A percentile compares a stretch with the other conserved stretches of the same genome.
Conservation (phyloP, 805 yeast species). For the Saturnispora halmiae region DNA sequence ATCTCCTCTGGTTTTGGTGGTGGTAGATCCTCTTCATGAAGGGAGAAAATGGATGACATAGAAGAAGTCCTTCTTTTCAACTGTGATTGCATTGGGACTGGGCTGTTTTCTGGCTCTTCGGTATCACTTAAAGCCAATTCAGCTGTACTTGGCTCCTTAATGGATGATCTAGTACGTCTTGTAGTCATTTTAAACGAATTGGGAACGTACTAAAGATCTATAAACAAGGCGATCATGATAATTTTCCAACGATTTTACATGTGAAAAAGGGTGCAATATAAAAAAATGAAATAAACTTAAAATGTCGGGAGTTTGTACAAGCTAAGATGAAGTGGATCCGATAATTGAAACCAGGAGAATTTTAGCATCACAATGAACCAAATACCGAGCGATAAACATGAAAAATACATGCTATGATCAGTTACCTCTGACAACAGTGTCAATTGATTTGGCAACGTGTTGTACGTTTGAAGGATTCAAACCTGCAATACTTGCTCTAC, state of each 20-base stretch:
- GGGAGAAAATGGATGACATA: conserved; percentile 39
- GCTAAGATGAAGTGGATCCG: neutral
- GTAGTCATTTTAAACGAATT: conserved; percentile 1
- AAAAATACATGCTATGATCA: too few relatives aligned
- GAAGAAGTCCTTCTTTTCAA: conserved; percentile 27
- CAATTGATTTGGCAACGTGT: conserved; percentile 71
- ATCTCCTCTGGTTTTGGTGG: conserved; percentile 74
- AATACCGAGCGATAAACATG: too few relatives aligned
- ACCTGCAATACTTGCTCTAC: conserved; percentile 93
- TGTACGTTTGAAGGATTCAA: conserved; percentile 71
- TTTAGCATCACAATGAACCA: neutral
- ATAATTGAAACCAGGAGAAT: neutral
- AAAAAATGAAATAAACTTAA: neutral
- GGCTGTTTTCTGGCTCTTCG: conserved; percentile 15
- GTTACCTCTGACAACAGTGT: conserved; percentile 50
- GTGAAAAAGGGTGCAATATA: neutral
- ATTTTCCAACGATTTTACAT: too few relatives aligned
- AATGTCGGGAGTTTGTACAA: neutral
- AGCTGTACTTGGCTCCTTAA: conserved; percentile 1
- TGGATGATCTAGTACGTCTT: conserved; percentile 1
- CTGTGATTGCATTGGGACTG: conserved; percentile 14
- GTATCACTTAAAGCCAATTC: conserved; percentile 21
- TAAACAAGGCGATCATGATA: too few relatives aligned
- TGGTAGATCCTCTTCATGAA: conserved; percentile 51
- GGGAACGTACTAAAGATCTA: too few relatives aligned